Evolutionary conservation across 192 early-diverging fungal genomes (phyloP).

Genomic region (Backusella tarrabulga): DNA sequence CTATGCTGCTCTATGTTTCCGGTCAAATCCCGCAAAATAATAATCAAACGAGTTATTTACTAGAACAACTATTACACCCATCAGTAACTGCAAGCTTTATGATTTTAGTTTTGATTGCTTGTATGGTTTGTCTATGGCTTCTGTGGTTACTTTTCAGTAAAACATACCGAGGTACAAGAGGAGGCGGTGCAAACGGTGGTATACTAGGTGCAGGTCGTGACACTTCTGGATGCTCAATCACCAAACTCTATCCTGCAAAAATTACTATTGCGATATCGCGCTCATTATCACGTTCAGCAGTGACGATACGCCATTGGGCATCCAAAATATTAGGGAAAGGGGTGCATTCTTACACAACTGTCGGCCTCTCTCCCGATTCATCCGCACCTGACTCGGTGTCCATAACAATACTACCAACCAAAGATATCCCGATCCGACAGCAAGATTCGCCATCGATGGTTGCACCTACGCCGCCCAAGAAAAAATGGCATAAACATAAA

Average conservation of each 20-base stretch:
- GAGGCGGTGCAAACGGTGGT: neutral
- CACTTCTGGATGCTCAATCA: no score
- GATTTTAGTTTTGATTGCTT: neutral
- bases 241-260: neutral
- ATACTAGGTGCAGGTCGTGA: neutral
- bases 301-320: conserved; percentile 22
- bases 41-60: neutral
- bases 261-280: neutral
- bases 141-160: neutral
- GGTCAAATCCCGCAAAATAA: conserved; percentile 34
- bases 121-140: neutral
- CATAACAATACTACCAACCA: neutral
- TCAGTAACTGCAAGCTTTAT: neutral
- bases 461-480: neutral
- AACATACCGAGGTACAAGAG: neutral
- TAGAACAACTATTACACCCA: conserved; percentile 4
- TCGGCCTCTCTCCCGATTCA: neutral
- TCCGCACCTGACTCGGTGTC: conserved; percentile 10
- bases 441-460: conserved; percentile 8
- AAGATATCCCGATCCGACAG: neutral
- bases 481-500: conserved; percentile 35
- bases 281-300: conserved; percentile 1
- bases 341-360: neutral
- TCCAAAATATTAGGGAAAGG: conserved; percentile 13
- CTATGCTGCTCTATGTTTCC: conserved; percentile 56